phyloP scores from a whole-genome alignment of 495 filamentous ascomycete species.

The Patellaria atrata region DNA sequence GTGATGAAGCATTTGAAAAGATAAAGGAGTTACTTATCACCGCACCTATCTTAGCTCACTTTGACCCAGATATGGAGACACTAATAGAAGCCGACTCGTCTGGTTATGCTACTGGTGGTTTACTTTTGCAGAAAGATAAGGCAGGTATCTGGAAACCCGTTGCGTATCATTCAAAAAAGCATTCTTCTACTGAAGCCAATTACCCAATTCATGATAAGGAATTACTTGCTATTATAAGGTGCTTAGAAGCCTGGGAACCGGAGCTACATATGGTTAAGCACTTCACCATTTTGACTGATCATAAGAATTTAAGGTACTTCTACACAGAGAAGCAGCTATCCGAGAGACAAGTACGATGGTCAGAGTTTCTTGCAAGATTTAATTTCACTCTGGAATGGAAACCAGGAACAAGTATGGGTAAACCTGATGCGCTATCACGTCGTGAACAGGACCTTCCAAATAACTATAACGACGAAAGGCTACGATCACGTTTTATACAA shows the following conservation, averaged over 20 bases:
- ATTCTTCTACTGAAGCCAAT: constrained; percentile 13
- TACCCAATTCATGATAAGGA: constrained; percentile 21
- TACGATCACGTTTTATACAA: too few species aligned
- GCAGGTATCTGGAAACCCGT: constrained; percentile 9
- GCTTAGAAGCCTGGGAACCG: constrained; percentile 15
- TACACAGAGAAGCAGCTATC: constrained; percentile 5
- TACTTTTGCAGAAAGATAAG: constrained; percentile 8
- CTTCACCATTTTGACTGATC: constrained; percentile 12
- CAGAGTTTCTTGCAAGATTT: constrained; percentile 4
- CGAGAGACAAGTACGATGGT: constrained; percentile 11
- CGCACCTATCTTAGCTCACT: too few species aligned
- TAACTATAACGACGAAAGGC: too few species aligned
- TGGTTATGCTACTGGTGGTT: constrained; percentile 11
- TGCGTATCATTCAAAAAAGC: constrained; percentile 17
- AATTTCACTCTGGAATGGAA: constrained; percentile 17
- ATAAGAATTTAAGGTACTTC: constrained; percentile 13
- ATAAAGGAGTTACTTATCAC: too few species aligned
- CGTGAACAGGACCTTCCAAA: constrained; percentile 5
- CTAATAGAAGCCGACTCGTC: constrained; percentile 24
- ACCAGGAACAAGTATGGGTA: neutral
- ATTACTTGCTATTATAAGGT: constrained; percentile 17
- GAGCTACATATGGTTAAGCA: constrained; percentile 11
- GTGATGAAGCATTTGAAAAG: too few species aligned
- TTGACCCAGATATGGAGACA: constrained; percentile 6
- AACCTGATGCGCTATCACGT: constrained; percentile 4